Evolutionary conservation across 805 yeast genomes (phyloP), one percentile per base, ranked within the genome.

Genomic region (Kurtzmaniella fragi): DNA sequence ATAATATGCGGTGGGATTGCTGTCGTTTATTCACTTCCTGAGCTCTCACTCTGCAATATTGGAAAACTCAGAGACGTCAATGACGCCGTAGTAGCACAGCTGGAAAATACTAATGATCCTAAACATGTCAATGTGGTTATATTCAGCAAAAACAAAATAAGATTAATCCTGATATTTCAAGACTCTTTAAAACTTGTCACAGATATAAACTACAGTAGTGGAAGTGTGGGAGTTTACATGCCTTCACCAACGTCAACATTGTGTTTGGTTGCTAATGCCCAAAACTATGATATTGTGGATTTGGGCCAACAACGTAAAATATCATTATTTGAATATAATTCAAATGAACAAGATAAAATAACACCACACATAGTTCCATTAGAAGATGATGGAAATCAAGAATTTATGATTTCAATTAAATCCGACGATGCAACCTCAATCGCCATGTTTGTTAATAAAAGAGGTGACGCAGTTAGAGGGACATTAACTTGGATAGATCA

Each of bases 401-500:
- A 64, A 37, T 58, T 61, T 32, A 38, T 68, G 35, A 55, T 67
- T 27, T 53, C 67, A 1, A 57, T 67, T 14, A 49, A 55, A 38
- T 53, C 71, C 1, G 71, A 62, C 30, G 47, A 50, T 5, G 29
- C 44, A 5, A 57, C 63, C 1, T 57, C 71, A 1, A 59, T 67
- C 45, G 67, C 67, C 7, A 66, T 67, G 73, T 64, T 69, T 41
- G 56, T 64, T 17, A 58, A 66, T 39, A 47, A 61, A 0, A 34
- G 44, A 12, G 73, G 73, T 1, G 70, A 67, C 39, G 71, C 61
- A 2, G 64, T 70, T 1, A 46, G 72, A 41, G 72, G 73, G 3
- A 69, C 72, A 2, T 42, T 69, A 14, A 49, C 65, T 8, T 67
- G 73, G 70, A 41, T 54, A 1, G 59, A 51, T 12, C 37, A 44